A percentile compares a stretch with the other conserved stretches of the same genome.
These are phyloP conservation scores for Sporisorium graminicola DNA, from an alignment of 1,284 basidiomycete genomes.

Conservation along the genomic window DNA sequence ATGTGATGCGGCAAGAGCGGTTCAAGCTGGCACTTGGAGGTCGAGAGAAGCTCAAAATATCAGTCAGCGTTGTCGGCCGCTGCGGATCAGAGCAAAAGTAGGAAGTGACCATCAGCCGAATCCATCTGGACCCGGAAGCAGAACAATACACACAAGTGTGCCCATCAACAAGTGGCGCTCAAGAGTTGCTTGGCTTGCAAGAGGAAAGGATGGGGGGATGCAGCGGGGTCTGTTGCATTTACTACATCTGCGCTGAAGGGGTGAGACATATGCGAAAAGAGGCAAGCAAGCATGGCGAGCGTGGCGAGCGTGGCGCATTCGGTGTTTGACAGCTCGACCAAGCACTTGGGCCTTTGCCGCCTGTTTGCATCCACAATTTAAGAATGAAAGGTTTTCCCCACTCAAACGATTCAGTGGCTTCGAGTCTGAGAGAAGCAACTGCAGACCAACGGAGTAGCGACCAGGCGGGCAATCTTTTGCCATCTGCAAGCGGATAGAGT, in stretches of 20 bases:
- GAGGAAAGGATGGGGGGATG: not conserved
- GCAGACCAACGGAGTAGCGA: too few species aligned
- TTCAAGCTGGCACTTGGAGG: not conserved
- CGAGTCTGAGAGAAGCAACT: too few species aligned
- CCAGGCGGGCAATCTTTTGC: too few species aligned
- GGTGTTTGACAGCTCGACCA: conserved; percentile 18
- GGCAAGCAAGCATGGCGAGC: not conserved
- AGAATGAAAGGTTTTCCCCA: too few species aligned
- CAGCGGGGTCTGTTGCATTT: conserved; percentile 3
- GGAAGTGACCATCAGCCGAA: not conserved
- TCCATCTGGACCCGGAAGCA: conserved; percentile 14
- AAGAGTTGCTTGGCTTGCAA: not conserved
- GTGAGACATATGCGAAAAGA: too few species aligned
- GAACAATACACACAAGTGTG: not conserved
- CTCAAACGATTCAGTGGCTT: too few species aligned
- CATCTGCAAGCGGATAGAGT: not conserved
- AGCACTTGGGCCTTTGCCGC: conserved; percentile 2
- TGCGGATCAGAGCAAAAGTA: too few species aligned
- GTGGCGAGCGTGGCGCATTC: too few species aligned
- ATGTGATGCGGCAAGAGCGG: conserved; percentile 16
- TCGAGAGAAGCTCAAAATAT: not conserved
- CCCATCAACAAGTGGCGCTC: too few species aligned
- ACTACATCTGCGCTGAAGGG: not conserved
- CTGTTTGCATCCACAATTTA: too few species aligned
- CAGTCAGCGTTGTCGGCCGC: conserved; percentile 8